Base-by-base conservation (phyloP, 2,329 filamentous ascomycete genomes). In the Cyphellophora attinorum region DNA sequence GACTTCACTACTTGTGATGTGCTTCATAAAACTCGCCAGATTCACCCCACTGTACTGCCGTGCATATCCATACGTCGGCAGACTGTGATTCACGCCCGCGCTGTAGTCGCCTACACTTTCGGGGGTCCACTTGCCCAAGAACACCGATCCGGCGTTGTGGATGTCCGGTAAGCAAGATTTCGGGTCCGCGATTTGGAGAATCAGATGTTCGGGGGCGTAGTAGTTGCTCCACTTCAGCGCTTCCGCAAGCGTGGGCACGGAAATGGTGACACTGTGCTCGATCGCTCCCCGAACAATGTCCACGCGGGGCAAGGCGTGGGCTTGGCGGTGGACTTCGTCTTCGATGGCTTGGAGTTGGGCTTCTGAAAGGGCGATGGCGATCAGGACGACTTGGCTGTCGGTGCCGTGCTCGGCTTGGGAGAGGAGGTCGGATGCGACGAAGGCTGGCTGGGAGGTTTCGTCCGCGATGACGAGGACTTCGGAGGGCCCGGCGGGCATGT, bases 41-140 rank as follows among this genome's bases (percentile, higher is more conserved):
- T 94, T 98, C 54, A 98, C 91, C 34, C 91, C 91, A 5, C 86
- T 95, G 66, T 98, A 98, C 60, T 98, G 91, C 64, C 93, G 94
- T 31, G 91, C 91, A 53, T 93, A 98, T 27, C 91, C 91, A 55
- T 96, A 98, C 0, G 91, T 98, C 34, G 91, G 91, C 46, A 98
- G 67, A 39, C 85, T 93, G 67, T 98, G 91, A 60, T 98, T 98
- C 27, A 98, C 91, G 53, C 91, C 91, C 34, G 91, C 91, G 44
- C 86, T 94, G 65, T 98, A 98, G 58, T 98, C 91, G 29, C 91
- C 91, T 3, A 98, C 91, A 57, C 85, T 93, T 64, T 98, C 91
- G 5, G 91, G 91, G 0, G 91, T 96, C 91, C 91, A 98, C 46
- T 82, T 72, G 6, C 91, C 91, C 45, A 96, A 79, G 56, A 98